Evolutionary conservation across 768 basidiomycete species (phyloP), one percentile per base, ranked within the genome.

Genomic region (Hypholoma sublateritium): DNA sequence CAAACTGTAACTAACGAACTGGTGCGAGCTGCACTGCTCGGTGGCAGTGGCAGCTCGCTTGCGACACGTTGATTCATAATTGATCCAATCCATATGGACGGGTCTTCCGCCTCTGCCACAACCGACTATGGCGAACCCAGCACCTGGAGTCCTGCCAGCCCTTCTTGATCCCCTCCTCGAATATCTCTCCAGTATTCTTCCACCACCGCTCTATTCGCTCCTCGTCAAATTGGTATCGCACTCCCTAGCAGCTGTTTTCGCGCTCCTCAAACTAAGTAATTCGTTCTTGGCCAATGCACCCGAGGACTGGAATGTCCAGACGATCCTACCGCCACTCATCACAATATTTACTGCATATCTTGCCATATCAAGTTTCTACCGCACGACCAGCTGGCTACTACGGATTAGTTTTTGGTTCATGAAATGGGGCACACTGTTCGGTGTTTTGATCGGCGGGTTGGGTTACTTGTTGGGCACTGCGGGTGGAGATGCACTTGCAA

Each of bases 321-420:
- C 79, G 25, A 66, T 91, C 46, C 65, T 93, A 17, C 89, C 91
- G 7, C 91, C 91, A 0, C 71, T 92, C 65, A 82, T 93, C 65
- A 87, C 82, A 57, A 69, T 93, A 28, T 70, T 92, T 50, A 78
- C 81, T 4, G 86, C 89, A 17, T 93, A 93, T 70, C 78, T 91
- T 58, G 88, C 89, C 3, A 76, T 93, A n/a, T 59, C 86, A 41
- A 89, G 85, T 67, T 70, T 91, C 51, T 91, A 91, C 72, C 87
- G 89, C 58, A 92, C 91, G 4, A 86, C 90, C 12, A 80, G 79
- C 21, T 92, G 88, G 86, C 77, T 88, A 63, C 71, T 92, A 60
- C 81, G 88, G 58, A 83, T 82, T 34, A 74, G 72, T 24, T 69
- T 91, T 61, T 91, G 82, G 78, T 80, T 90, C 64, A 67, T 89